Evolutionary conservation across 2,329 filamentous ascomycete genomes (phyloP).

Genomic region (Ophiostoma quercus): DNA sequence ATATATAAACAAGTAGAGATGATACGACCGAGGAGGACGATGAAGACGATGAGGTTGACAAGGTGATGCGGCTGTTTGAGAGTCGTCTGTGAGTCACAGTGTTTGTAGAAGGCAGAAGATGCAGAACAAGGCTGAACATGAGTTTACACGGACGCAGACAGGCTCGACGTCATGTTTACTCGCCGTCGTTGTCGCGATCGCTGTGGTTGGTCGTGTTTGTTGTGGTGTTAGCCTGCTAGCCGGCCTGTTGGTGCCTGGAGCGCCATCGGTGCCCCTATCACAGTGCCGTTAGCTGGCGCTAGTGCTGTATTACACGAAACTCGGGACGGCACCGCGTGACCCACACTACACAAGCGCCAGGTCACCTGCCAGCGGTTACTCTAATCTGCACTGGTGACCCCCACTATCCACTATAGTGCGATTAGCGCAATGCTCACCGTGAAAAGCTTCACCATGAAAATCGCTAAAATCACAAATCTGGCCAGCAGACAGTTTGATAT

Average conservation of each 20-base stretch:
- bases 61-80: not conserved
- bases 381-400: not conserved
- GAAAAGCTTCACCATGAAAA: constrained; percentile 13
- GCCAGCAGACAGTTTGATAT: not conserved
- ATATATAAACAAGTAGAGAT: not conserved
- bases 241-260: not conserved
- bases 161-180: not conserved
- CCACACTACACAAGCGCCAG: constrained; percentile 8
- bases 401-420: not conserved
- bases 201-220: not conserved
- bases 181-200: not conserved
- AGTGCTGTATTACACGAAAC: not conserved
- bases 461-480: not conserved
- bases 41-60: not conserved
- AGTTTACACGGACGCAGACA: not conserved
- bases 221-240: not conserved
- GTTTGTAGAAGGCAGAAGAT: not conserved
- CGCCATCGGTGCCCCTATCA: not conserved
- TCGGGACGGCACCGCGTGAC: constrained; percentile 3
- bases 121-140: not conserved
- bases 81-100: constrained; percentile 7
- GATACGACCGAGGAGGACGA: not conserved
- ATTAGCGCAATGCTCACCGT: not conserved
- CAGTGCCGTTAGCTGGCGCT: not conserved
- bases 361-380: not conserved